Percentiles rank a stretch among this genome's conserved stretches.
These are phyloP conservation scores for Lecanicillium sp. DNA, from an alignment of 2,329 filamentous ascomycete genomes.

Conservation along the genomic window DNA sequence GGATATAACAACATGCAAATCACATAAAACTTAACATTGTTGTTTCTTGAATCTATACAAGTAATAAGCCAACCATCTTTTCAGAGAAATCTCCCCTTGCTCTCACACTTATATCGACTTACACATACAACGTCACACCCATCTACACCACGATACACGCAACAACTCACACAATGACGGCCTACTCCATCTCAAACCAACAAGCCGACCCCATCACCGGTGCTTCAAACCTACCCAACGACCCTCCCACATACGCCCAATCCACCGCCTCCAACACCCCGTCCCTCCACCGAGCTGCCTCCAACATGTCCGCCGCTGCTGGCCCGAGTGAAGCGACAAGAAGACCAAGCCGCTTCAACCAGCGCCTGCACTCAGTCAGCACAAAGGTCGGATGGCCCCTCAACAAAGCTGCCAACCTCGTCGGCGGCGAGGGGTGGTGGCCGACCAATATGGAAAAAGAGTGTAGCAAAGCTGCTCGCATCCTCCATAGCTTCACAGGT, in stretches of 20 bases:
- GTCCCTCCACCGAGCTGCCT: background rate
- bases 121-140: background rate
- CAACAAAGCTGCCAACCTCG: slow-evolving; percentile 58
- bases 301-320: background rate
- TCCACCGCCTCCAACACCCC: background rate
- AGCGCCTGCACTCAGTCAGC: slow-evolving; percentile 55
- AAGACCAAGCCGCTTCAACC: slow-evolving; percentile 26
- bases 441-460: slow-evolving; percentile 66
- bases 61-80: too few species aligned
- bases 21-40: too few species aligned
- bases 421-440: slow-evolving; percentile 70
- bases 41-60: too few species aligned
- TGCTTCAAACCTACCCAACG: background rate
- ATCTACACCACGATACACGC: background rate
- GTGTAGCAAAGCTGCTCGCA: slow-evolving; percentile 67
- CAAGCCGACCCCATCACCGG: background rate
- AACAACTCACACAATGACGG: background rate
- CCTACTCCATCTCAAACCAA: background rate
- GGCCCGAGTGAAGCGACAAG: background rate
- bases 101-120: too few species aligned
- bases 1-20: too few species aligned
- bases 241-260: background rate
- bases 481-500: slow-evolving; percentile 65
- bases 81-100: too few species aligned
- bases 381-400: slow-evolving; percentile 60